Conservation (phyloP, 2,329 filamentous ascomycete species). For the Ustulina deusta region DNA sequence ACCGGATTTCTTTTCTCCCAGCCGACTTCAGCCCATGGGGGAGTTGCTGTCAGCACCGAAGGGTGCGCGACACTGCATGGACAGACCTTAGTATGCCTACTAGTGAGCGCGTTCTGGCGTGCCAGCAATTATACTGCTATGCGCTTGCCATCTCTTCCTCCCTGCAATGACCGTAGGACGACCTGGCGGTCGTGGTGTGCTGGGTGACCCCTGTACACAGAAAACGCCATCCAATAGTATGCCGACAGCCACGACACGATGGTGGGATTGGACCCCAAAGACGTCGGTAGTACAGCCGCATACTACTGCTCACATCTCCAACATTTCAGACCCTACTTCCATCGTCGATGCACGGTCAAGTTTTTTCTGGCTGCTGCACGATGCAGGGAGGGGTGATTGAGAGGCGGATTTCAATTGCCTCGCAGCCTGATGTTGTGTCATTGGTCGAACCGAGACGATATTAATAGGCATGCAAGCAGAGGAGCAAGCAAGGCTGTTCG, state of each 20-base stretch:
- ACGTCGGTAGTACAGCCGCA: neutral
- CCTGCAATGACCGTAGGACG: constrained; percentile 32
- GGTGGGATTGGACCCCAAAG: constrained; percentile 20
- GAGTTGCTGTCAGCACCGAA: constrained; percentile 24
- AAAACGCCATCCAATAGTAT: constrained; percentile 19
- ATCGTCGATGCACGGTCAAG: neutral
- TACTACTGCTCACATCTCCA: constrained; percentile 10
- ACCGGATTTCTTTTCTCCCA: constrained; percentile 45
- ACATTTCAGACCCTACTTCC: constrained; percentile 12
- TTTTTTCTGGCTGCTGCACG: constrained; percentile 26
- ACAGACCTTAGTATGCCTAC: neutral
- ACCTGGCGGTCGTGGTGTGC: constrained; percentile 28
- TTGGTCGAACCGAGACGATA: constrained; percentile 3
- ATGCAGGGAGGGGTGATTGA: constrained; percentile 16
- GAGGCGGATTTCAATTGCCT: neutral
- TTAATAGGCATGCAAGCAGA: constrained; percentile 4
- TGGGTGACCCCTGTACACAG: constrained; percentile 25
- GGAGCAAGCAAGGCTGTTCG: neutral
- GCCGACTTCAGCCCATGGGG: constrained; percentile 11
- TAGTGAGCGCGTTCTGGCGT: constrained; percentile 10
- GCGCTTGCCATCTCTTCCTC: constrained; percentile 40
- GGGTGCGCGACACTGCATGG: constrained; percentile 17
- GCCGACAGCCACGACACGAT: neutral
- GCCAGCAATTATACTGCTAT: constrained; percentile 17
- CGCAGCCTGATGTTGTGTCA: constrained; percentile 13